A percentile compares a stretch with the other conserved stretches of the same genome.
phyloP scores from a whole-genome alignment of 768 basidiomycete species.

The Chlorophyllum brunneum region DNA sequence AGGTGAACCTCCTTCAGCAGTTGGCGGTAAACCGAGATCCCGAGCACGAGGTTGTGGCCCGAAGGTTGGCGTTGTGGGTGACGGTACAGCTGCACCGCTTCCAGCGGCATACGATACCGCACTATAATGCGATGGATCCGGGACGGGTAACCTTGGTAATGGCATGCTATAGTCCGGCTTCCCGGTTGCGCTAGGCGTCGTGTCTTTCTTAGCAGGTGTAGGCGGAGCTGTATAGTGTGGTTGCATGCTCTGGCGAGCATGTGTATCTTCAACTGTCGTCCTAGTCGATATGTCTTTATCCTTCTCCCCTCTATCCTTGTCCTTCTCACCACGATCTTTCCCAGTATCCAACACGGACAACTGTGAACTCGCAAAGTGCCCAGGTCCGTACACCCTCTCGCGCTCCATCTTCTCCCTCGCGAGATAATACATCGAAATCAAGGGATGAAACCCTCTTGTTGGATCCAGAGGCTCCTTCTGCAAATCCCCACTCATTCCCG shows the following conservation, averaged over 20 bases:
- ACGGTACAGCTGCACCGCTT: slow-evolving; percentile 43
- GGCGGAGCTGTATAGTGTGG: slow-evolving; percentile 25
- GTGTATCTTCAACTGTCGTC: slow-evolving; percentile 13
- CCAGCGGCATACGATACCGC: slow-evolving; percentile 74
- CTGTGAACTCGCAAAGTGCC: slow-evolving; percentile 92
- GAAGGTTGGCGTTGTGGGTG: slow-evolving; percentile 59
- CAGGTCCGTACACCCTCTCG: slow-evolving; percentile 89
- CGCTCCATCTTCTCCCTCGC: slow-evolving; percentile 94
- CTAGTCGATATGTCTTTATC: slow-evolving; percentile 13
- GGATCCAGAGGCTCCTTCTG: slow-evolving; percentile 68
- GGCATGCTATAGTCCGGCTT: slow-evolving; percentile 80
- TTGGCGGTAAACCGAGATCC: slow-evolving; percentile 54
- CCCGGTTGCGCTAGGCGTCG: slow-evolving; percentile 22
- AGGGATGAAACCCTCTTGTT: slow-evolving; percentile 88
- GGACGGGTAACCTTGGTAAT: slow-evolving; percentile 75
- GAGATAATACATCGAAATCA: slow-evolving; percentile 95
- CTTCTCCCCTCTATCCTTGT: not conserved
- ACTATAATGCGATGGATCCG: slow-evolving; percentile 77
- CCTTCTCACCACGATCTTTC: not conserved
- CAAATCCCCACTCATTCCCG: slow-evolving; percentile 31
- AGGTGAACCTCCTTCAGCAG: slow-evolving; percentile 26
- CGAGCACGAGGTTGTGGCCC: slow-evolving; percentile 60
- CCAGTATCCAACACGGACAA: slow-evolving; percentile 47
- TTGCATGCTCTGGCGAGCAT: slow-evolving; percentile 15
- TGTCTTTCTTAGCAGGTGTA: slow-evolving; percentile 23